Conservation (phyloP, 306 rosid species). For the Cyamopsis tetragonoloba region DNA sequence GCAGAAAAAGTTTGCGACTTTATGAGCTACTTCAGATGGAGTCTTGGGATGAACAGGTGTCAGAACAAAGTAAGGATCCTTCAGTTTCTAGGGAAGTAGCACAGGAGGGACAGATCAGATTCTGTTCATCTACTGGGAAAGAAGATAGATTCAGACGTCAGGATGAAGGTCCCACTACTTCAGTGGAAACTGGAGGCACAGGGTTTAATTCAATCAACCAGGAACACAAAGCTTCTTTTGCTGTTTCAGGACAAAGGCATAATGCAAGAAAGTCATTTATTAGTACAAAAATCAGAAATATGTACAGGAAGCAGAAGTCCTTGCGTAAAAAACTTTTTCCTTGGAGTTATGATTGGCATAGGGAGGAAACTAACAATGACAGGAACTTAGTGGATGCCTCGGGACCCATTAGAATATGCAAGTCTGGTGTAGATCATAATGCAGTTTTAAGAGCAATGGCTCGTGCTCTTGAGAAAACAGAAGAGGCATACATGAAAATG, state of each 20-base stretch:
- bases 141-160: conserved; percentile 30
- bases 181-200: conserved; percentile 43
- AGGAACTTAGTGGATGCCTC: conserved; percentile 41
- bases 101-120: conserved; percentile 22
- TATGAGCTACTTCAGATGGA: conserved; percentile 68
- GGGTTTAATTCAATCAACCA: conserved; percentile 27
- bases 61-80: conserved; percentile 31
- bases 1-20: conserved; percentile 58
- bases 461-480: conserved; percentile 59
- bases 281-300: conserved; percentile 46
- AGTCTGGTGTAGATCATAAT: conserved; percentile 53
- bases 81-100: conserved; percentile 27
- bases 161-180: conserved; percentile 53
- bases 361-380: conserved; percentile 41
- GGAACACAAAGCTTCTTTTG: conserved; percentile 23
- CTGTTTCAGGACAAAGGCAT: conserved; percentile 40
- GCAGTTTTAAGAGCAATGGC: conserved; percentile 65
- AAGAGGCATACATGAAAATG: conserved; percentile 60
- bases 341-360: conserved; percentile 71
- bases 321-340: conserved; percentile 57
- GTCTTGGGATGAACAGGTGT: conserved; percentile 45
- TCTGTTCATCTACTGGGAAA: conserved; percentile 25
- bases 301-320: conserved; percentile 54
- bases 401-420: conserved; percentile 55
- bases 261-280: conserved; percentile 40